A percentile compares a stretch with the other conserved stretches of the same genome.
phyloP scores from a whole-genome alignment of 2,329 filamentous ascomycete species.

The Penicillium sp. region DNA sequence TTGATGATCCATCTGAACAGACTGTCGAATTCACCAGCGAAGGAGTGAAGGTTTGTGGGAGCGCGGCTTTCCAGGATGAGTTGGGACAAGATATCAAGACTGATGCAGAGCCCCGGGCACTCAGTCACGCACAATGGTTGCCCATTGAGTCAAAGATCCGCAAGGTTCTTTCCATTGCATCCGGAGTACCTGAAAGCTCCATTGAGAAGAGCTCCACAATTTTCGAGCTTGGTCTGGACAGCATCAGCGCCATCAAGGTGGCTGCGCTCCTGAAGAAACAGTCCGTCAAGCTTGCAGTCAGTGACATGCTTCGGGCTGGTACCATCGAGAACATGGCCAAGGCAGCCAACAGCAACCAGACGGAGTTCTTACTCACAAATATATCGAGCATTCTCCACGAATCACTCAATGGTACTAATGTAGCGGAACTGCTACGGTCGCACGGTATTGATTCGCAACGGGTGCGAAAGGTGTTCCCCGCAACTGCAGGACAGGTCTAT shows the following conservation, averaged over 20 bases:
- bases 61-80: slow-evolving; percentile 33
- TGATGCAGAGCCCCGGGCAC: not conserved
- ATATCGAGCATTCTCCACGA: slow-evolving; percentile 21
- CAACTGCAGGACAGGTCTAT: slow-evolving; percentile 73
- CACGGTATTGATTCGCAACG: slow-evolving; percentile 43
- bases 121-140: slow-evolving; percentile 24
- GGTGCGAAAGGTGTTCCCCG: slow-evolving; percentile 62
- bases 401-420: slow-evolving; percentile 40
- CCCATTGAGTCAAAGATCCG: slow-evolving; percentile 41
- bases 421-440: slow-evolving; percentile 35
- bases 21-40: slow-evolving; percentile 54
- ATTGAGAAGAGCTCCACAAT: slow-evolving; percentile 64
- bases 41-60: slow-evolving; percentile 62
- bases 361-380: slow-evolving; percentile 14
- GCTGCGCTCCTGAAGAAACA: slow-evolving; percentile 64
- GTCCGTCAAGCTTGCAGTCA: slow-evolving; percentile 62
- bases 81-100: slow-evolving; percentile 2
- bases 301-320: slow-evolving; percentile 65
- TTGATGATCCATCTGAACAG: slow-evolving; percentile 48
- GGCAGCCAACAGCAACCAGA: slow-evolving; percentile 15
- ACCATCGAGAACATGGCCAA: slow-evolving; percentile 64
- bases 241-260: slow-evolving; percentile 86
- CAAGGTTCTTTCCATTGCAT: slow-evolving; percentile 53
- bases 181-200: slow-evolving; percentile 55
- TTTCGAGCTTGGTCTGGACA: slow-evolving; percentile 85